Evolutionary conservation across 75 land plant genomes (phyloP).

Genomic region (Cupressus sempervirens): DNA sequence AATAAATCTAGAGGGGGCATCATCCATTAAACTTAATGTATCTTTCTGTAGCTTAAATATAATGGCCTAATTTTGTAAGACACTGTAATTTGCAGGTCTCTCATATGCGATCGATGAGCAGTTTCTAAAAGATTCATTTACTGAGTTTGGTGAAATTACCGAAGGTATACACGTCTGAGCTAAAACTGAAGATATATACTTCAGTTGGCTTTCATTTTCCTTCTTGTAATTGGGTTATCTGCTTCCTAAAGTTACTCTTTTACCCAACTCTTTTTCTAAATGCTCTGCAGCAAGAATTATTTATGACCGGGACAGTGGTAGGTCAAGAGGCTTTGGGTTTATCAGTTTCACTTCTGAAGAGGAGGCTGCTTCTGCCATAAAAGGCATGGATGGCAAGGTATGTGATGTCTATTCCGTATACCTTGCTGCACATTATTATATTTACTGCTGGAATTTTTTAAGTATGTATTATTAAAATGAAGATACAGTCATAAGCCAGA

Average conservation of each 20-base stretch:
- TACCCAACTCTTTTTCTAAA: neutral
- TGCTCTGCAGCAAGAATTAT: conserved; percentile 40
- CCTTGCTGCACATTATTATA: conserved; percentile 3
- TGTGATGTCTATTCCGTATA: neutral
- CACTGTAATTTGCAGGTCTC: conserved; percentile 6
- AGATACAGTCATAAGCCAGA: neutral
- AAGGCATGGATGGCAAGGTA: conserved; percentile 41
- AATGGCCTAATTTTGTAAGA: neutral
- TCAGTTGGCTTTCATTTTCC: neutral
- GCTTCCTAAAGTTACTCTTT: neutral
- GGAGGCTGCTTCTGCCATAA: conserved; percentile 40
- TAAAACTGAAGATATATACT: conserved; percentile 9
- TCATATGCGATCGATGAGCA: conserved; percentile 12
- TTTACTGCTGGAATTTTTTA: neutral
- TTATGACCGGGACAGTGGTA: conserved; percentile 47
- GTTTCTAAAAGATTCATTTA: conserved; percentile 9
- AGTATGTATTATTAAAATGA: conserved; percentile 2
- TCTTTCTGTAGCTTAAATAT: neutral
- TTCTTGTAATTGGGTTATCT: neutral
- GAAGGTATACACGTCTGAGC: conserved; percentile 10
- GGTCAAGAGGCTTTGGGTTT: conserved; percentile 72
- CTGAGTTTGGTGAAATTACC: conserved; percentile 17
- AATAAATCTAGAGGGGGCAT: neutral
- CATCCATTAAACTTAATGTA: neutral
- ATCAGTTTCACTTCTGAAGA: conserved; percentile 27